Evolutionary conservation across 257 asterid genomes (phyloP), one percentile per base, ranked within the genome.

Genomic region (Ilex aquifolium): DNA sequence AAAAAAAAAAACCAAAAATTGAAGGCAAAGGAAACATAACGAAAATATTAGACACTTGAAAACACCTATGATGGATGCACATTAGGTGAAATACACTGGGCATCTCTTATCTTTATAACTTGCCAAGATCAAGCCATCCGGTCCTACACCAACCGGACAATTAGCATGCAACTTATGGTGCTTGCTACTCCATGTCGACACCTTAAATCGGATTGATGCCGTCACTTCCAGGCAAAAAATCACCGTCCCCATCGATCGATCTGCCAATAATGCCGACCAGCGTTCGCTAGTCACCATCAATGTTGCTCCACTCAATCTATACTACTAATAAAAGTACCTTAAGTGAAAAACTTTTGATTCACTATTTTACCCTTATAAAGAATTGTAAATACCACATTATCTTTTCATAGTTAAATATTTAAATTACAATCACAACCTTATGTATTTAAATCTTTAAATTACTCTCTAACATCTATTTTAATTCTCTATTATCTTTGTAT

Each of bases 101-200:
- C 99, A 92, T 74, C 84, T 85, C 72, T 65, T 80, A 27, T 72
- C 83, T 60, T 64, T 78, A 30, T 76, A 78, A 44, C 21, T 39
- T 46, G 66, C 52, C 86, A 87, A 71, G 53, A 92, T 62, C 57
- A 72, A 55, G 36, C 97, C 99, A 76, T 92, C 94, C 48, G 82
- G 73, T 44, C 99, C 96, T 9, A 92, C 86, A 17, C 81, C 96
- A 56, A 82, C 92, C 30, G 81, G 78, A 51, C 99, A 92, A 56
- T 76, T 80, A 9, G 85, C 96, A 59, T 89, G 97, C 88, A 87
- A 63, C 55, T 65, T 79, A 54, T 87, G 97, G n/a, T 72, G 83
- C 82, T 77, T 81, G 31, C 97, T 87, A 57, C 76, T 79, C 97
- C 97, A 93, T 1, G 88, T 72, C 11, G 85, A 80, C 59, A 93